phyloP scores from a whole-genome alignment of 768 basidiomycete genomes.

The Phlebiopsis gigantea region DNA sequence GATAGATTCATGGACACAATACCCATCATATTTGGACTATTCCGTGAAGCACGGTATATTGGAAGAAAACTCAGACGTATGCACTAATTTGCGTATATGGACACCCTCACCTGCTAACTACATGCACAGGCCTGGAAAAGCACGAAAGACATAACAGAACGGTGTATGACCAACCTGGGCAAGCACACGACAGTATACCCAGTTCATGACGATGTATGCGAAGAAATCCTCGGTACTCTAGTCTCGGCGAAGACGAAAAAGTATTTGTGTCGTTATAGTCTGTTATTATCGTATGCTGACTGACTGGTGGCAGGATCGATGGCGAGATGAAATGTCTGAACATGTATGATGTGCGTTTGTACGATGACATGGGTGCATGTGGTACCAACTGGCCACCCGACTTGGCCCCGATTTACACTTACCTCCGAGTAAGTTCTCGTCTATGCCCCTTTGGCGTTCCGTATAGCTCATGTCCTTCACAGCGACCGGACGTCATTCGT shows the following conservation, averaged over 20 bases:
- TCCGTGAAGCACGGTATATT: conserved; percentile 75
- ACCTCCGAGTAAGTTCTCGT: conserved; percentile 63
- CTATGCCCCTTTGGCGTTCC: neutral
- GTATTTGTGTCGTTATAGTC: conserved; percentile 25
- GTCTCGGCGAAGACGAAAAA: conserved; percentile 35
- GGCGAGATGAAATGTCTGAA: conserved; percentile 80
- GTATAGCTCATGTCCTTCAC: conserved; percentile 7
- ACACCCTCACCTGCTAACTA: neutral
- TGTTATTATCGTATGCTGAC: neutral
- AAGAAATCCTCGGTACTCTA: conserved; percentile 45
- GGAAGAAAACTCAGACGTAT: conserved; percentile 63
- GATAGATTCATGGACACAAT: conserved; percentile 89
- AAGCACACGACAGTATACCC: conserved; percentile 41
- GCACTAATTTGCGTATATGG: conserved; percentile 9
- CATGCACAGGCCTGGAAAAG: conserved; percentile 50
- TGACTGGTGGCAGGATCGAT: conserved; percentile 43
- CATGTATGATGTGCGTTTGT: conserved; percentile 90
- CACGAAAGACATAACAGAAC: conserved; percentile 50
- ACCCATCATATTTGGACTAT: conserved; percentile 85
- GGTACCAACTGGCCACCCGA: conserved; percentile 99
- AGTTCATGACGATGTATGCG: conserved; percentile 53
- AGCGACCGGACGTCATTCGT: conserved; percentile 76
- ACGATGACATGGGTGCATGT: conserved; percentile 81
- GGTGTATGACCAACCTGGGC: conserved; percentile 46
- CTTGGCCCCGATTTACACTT: conserved; percentile 65